Evolutionary conservation across 139 green algal genomes (phyloP).

Genomic region (Ostreobium quekettii): DNA sequence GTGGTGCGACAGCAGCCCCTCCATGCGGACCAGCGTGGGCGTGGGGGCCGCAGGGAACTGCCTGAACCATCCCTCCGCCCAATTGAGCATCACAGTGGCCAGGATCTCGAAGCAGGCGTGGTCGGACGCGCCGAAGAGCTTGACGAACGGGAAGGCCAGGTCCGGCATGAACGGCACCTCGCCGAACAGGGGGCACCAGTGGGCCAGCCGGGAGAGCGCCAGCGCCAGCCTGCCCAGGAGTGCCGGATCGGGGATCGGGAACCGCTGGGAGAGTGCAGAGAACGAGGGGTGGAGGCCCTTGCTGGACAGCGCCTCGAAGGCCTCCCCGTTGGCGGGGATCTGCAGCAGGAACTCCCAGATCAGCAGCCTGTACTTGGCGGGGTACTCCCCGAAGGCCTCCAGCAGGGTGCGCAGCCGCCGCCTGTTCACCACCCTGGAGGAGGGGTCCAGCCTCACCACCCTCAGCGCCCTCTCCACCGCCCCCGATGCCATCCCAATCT

Average conservation of each 20-base stretch:
- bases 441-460: neutral
- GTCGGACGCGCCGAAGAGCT: too few relatives aligned
- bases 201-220: conserved; percentile 46
- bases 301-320: conserved; percentile 40
- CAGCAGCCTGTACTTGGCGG: conserved; percentile 45
- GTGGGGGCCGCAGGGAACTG: too few relatives aligned
- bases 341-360: conserved; percentile 57
- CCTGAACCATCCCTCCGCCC: too few relatives aligned
- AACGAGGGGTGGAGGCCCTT: conserved; percentile 37
- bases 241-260: neutral
- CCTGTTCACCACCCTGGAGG: conserved; percentile 24
- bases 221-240: neutral
- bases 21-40: too few relatives aligned
- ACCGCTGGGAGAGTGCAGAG: neutral
- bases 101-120: too few relatives aligned
- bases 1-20: too few relatives aligned
- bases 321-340: conserved; percentile 48
- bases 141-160: conserved; percentile 26
- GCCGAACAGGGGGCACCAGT: conserved; percentile 44
- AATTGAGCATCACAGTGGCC: too few relatives aligned
- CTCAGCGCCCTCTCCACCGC: neutral
- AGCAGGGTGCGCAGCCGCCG: conserved; percentile 42
- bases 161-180: conserved; percentile 24
- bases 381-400: conserved; percentile 49
- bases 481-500: neutral